Evolutionary conservation across 495 filamentous ascomycete genomes (phyloP).

Genomic region (Patellaria atrata): DNA sequence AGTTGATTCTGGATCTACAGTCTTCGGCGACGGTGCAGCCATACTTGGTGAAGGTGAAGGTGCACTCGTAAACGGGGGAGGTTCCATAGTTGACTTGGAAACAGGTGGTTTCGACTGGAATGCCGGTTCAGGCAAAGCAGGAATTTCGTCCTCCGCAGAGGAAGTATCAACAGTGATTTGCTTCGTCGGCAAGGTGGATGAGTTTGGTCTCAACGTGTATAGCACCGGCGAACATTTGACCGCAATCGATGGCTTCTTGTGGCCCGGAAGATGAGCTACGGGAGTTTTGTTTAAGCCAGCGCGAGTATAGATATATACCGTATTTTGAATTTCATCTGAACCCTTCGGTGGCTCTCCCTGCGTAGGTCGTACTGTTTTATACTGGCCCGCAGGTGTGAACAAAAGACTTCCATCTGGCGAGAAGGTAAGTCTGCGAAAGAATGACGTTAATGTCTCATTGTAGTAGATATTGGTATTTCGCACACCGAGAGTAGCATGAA

Average conservation of each 20-base stretch:
- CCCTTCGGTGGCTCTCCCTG: slow-evolving; percentile 52
- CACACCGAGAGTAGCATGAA: slow-evolving; percentile 49
- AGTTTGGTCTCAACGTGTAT: slow-evolving; percentile 60
- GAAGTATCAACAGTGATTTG: slow-evolving; percentile 92
- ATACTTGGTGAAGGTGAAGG: slow-evolving; percentile 31
- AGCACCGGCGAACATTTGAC: slow-evolving; percentile 85
- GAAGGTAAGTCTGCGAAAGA: slow-evolving; percentile 89
- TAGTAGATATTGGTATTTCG: slow-evolving; percentile 84
- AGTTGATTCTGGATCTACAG: slow-evolving; percentile 38
- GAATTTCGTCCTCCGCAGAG: slow-evolving; percentile 68
- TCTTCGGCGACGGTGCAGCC: slow-evolving; percentile 36
- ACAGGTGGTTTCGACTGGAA: slow-evolving; percentile 42
- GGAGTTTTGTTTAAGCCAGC: slow-evolving; percentile 95
- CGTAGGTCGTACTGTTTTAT: slow-evolving; percentile 64
- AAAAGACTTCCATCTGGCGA: slow-evolving; percentile 90
- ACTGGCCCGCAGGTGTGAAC: slow-evolving; percentile 93
- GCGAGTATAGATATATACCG: slow-evolving; percentile 94
- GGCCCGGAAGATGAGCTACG: slow-evolving; percentile 91
- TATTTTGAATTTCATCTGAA: slow-evolving; percentile 81
- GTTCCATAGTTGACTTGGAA: slow-evolving; percentile 60
- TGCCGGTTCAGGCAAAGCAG: slow-evolving; percentile 68
- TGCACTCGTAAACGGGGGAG: slow-evolving; percentile 49
- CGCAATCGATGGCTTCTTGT: slow-evolving; percentile 96
- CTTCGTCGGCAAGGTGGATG: slow-evolving; percentile 46
- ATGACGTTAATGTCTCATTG: slow-evolving; percentile 95